These are phyloP conservation scores for Stephanodiscus minutulus DNA, from an alignment of 108 stramenopile species.

Conservation along the genomic window DNA sequence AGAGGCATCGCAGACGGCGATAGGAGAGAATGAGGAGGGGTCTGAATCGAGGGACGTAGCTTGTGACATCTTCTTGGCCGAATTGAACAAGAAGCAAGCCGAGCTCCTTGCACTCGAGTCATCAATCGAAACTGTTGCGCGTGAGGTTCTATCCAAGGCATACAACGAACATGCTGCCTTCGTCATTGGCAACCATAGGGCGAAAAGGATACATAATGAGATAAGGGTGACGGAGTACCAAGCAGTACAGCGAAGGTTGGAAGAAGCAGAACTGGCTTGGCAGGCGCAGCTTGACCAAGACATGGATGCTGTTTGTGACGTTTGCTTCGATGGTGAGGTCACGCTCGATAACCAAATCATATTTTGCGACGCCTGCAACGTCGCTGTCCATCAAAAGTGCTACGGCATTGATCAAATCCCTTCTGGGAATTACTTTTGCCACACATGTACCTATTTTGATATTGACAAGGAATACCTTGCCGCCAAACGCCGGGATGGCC, in stretches of 20 bases:
- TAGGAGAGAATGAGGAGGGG: background rate
- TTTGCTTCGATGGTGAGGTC: conserved; percentile 89
- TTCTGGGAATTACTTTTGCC: conserved; percentile 88
- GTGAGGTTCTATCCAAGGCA: conserved; percentile 48
- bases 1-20: background rate
- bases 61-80: conserved; percentile 48
- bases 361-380: conserved; percentile 91
- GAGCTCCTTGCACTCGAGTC: conserved; percentile 52
- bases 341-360: conserved; percentile 89
- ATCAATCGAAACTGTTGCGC: conserved; percentile 55
- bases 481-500: conserved; percentile 42
- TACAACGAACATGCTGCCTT: conserved; percentile 56
- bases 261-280: conserved; percentile 64
- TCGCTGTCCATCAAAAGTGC: conserved; percentile 86
- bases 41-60: conserved; percentile 4
- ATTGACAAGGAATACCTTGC: conserved; percentile 63
- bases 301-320: conserved; percentile 88
- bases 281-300: conserved; percentile 83
- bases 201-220: conserved; percentile 33
- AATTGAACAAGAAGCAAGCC: conserved; percentile 55
- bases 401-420: conserved; percentile 87
- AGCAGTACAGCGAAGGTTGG: conserved; percentile 46
- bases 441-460: conserved; percentile 71
- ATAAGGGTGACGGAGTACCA: conserved; percentile 47
- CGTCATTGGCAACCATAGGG: conserved; percentile 40